These are phyloP conservation scores for Podospora anserina DNA, from an alignment of 495 filamentous ascomycete genomes.

Conservation along the genomic window DNA sequence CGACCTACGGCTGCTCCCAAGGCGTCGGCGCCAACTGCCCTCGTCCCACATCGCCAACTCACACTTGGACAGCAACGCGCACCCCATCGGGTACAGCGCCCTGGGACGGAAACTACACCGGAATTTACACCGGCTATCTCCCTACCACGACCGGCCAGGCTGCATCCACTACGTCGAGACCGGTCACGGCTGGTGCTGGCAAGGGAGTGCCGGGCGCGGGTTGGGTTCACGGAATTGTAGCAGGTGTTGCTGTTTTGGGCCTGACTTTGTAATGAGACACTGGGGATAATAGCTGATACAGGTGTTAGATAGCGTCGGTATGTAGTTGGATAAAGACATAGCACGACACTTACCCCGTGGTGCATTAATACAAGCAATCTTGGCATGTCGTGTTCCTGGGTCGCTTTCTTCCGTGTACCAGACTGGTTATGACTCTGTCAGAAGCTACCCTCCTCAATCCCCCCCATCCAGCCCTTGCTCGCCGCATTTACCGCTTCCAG, in stretches of 20 bases:
- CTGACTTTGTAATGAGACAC: background rate
- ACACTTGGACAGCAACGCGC: background rate
- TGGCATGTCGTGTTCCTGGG: no score
- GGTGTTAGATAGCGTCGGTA: no score
- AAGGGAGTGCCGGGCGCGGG: background rate
- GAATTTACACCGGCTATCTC: background rate
- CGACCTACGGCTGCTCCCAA: constrained; percentile 9
- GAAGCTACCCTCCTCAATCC: no score
- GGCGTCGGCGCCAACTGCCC: background rate
- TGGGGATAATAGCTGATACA: no score
- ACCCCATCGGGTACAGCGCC: background rate
- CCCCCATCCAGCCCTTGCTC: no score
- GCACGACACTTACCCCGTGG: no score
- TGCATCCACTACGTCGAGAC: background rate
- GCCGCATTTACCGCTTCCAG: no score
- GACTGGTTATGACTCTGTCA: no score
- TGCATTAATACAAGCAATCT: no score
- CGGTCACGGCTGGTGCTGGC: background rate
- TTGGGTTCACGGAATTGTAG: background rate
- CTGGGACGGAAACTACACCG: background rate
- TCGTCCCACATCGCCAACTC: background rate
- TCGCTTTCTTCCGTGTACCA: no score
- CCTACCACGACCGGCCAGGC: background rate
- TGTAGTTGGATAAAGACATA: no score
- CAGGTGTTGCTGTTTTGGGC: background rate